phyloP scores from a whole-genome alignment of 805 yeast species.

The Jamesozyma jinghongensis region DNA sequence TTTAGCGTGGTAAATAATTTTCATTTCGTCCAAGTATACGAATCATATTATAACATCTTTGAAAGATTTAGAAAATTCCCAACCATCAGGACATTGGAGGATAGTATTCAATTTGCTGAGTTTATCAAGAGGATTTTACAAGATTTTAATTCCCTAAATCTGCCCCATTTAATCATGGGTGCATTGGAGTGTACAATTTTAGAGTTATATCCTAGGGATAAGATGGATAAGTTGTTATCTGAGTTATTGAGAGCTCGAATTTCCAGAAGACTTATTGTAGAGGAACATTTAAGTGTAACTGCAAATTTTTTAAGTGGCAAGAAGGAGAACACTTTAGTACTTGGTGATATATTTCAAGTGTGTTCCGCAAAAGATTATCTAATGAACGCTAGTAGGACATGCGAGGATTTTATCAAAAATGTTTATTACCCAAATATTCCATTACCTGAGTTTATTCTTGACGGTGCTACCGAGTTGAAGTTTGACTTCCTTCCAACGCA shows the following conservation, averaged over 20 bases:
- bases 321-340: constrained; percentile 38
- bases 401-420: constrained; percentile 43
- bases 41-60: constrained; percentile 79
- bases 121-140: constrained; percentile 52
- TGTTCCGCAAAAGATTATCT: constrained; percentile 69
- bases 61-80: constrained; percentile 73
- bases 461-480: constrained; percentile 55
- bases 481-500: constrained; percentile 85
- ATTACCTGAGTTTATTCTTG: constrained; percentile 69
- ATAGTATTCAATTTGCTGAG: constrained; percentile 64
- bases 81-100: constrained; percentile 56
- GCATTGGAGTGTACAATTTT: constrained; percentile 70
- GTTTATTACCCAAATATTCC: constrained; percentile 43
- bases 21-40: constrained; percentile 81
- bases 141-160: constrained; percentile 69
- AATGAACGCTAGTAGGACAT: constrained; percentile 42
- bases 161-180: constrained; percentile 90
- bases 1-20: constrained; percentile 76
- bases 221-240: constrained; percentile 67
- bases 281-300: constrained; percentile 79
- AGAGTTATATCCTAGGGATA: constrained; percentile 45
- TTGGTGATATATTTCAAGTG: constrained; percentile 75
- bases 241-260: constrained; percentile 76
- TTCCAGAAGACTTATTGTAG: constrained; percentile 81
- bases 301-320: constrained; percentile 45